phyloP scores from a whole-genome alignment of 345 rosid genomes.

The Angophora floribunda region DNA sequence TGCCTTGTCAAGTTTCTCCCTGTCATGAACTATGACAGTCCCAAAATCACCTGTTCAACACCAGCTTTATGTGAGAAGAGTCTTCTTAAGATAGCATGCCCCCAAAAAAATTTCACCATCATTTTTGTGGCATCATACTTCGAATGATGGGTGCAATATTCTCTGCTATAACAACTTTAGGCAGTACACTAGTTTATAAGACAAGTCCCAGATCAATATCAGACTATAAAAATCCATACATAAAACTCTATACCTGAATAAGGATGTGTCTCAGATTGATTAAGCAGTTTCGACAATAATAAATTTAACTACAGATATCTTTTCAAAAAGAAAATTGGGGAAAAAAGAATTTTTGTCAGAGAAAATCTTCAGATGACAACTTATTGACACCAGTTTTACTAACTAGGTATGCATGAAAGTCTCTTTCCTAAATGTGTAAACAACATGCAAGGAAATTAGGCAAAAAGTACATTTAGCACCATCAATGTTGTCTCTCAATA shows the following conservation, averaged over 20 bases:
- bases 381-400: neutral
- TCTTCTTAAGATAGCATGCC: neutral
- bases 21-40: constrained; percentile 66
- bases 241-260: neutral
- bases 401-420: neutral
- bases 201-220: neutral
- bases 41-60: constrained; percentile 59
- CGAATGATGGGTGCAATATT: neutral
- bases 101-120: neutral
- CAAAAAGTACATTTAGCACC: neutral
- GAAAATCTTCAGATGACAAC: neutral
- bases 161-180: neutral
- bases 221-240: neutral
- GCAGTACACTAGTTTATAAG: neutral
- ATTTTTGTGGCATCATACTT: neutral
- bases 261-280: neutral
- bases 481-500: neutral
- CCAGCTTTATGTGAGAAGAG: neutral
- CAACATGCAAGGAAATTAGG: neutral
- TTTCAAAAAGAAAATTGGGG: neutral
- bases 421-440: neutral
- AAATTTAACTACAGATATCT: neutral
- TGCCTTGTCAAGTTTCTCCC: constrained; percentile 31
- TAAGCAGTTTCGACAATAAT: neutral
- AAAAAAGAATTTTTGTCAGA: neutral